These are phyloP conservation scores for Immersiella caudata DNA, from an alignment of 495 filamentous ascomycete genomes.

Conservation along the genomic window DNA sequence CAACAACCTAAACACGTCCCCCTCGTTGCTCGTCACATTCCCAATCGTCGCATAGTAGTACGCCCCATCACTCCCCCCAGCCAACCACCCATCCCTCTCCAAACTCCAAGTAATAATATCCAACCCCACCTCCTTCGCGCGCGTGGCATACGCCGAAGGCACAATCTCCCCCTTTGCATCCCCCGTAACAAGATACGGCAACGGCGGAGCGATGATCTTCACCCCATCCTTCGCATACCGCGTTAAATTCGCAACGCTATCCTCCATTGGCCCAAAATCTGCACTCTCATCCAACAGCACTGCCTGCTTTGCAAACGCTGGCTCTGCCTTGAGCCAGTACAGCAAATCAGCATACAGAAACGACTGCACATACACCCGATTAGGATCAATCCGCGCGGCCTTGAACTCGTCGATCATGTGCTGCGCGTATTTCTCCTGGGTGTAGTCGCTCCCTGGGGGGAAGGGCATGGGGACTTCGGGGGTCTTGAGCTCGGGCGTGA, in stretches of 20 bases:
- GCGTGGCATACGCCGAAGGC: constrained; percentile 47
- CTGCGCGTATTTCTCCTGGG: constrained; percentile 59
- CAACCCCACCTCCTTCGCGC: constrained; percentile 55
- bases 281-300: constrained; percentile 61
- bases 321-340: constrained; percentile 63
- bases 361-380: constrained; percentile 61
- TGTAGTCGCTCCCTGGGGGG: constrained; percentile 54
- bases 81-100: constrained; percentile 59
- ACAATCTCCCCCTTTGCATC: constrained; percentile 40
- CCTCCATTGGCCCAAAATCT: constrained; percentile 48
- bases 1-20: constrained; percentile 60
- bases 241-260: constrained; percentile 53
- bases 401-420: constrained; percentile 63
- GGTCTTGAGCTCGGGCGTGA: constrained; percentile 65
- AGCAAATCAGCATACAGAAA: constrained; percentile 62
- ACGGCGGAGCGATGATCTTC: constrained; percentile 47
- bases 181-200: constrained; percentile 46
- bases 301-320: constrained; percentile 59
- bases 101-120: constrained; percentile 65
- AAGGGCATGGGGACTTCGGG: constrained; percentile 64
- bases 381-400: constrained; percentile 51
- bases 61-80: constrained; percentile 44
- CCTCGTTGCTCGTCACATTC: constrained; percentile 56
- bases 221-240: constrained; percentile 49
- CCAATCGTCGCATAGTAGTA: constrained; percentile 60